Percentiles rank a stretch among this genome's conserved stretches.
These are phyloP conservation scores for Phalaenopsis aphrodite DNA, from an alignment of 106 monocot genomes.

Conservation along the genomic window DNA sequence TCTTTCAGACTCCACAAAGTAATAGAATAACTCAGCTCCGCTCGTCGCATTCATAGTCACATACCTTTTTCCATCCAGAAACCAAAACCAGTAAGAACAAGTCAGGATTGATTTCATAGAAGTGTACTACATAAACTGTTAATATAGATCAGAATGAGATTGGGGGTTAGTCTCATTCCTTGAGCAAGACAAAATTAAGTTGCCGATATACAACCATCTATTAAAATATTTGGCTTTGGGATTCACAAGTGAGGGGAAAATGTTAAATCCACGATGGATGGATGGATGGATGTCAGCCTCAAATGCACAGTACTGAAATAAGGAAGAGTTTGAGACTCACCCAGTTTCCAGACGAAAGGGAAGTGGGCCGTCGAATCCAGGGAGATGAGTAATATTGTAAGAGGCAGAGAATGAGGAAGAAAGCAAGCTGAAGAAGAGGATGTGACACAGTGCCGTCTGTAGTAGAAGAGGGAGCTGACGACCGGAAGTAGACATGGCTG, in stretches of 20 bases:
- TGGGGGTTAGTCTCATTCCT: too few relatives aligned
- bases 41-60: constrained; percentile 5
- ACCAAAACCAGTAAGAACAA: background rate
- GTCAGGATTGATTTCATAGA: too few relatives aligned
- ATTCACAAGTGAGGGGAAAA: too few relatives aligned
- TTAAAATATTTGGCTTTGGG: too few relatives aligned
- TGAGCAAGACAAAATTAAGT: too few relatives aligned
- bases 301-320: background rate
- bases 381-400: constrained; percentile 15
- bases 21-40: constrained; percentile 15
- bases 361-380: constrained; percentile 18
- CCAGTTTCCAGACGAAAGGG: constrained; percentile 24
- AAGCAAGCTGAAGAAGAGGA: background rate
- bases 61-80: background rate
- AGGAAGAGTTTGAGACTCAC: background rate
- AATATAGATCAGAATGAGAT: too few relatives aligned
- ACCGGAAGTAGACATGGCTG: too few relatives aligned
- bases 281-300: too few relatives aligned
- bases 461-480: too few relatives aligned
- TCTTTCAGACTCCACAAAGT: constrained; percentile 13
- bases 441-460: background rate
- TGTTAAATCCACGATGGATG: too few relatives aligned
- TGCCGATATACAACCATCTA: too few relatives aligned
- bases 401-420: background rate
- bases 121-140: too few relatives aligned